Evolutionary conservation across 2,329 filamentous ascomycete species (phyloP), one percentile per base, ranked within the genome.

Genomic region (Emmonsiellopsis sp.): DNA sequence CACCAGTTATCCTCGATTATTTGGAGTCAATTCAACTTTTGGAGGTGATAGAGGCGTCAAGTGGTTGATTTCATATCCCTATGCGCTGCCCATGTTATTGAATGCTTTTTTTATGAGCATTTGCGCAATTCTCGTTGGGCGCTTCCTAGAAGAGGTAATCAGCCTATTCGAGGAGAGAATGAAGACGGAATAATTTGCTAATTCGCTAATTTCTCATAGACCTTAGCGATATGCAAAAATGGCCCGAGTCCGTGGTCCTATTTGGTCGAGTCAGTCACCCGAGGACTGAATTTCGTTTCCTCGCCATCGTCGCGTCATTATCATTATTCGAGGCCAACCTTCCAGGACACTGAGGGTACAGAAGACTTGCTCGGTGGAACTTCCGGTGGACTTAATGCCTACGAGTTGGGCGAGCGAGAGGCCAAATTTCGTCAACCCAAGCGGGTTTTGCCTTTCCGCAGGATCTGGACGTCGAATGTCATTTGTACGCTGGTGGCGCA

Each of bases 81-180:
- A 85, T 65, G 83, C 84, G 1, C 69, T 87, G 49, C 85, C 85
- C 0, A 87, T 85, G 64, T 67, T 88, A 4, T 74, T 85, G 47
- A 86, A 83, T 62, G 79, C 80, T 5, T 57, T 77, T 1, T 81
- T 85, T 56, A 71, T 88, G 15, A 63, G 77, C 1, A 64, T 74
- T 3, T 79, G 81, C 2, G 79, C 80, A 0, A 59, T 75, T 9
- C 69, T 77, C 11, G 77, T 85, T n/a, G 73, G 81, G 48, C 71
- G 86, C 34, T 82, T 80, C 15, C 73, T 89, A 7, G 82, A 87
- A 71, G 85, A 88, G 64, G 65, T 67, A 61, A n/a, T 57, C 40
- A 2, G 26, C 13, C 32, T 8, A 26, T 11, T 32, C 2, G 7
- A 20, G 16, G 37, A 49, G 8, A 16, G 46, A 37, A 16, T 38